These are phyloP conservation scores for Coemansia sp. DNA, from an alignment of 192 early-diverging fungal genomes.

Conservation along the genomic window DNA sequence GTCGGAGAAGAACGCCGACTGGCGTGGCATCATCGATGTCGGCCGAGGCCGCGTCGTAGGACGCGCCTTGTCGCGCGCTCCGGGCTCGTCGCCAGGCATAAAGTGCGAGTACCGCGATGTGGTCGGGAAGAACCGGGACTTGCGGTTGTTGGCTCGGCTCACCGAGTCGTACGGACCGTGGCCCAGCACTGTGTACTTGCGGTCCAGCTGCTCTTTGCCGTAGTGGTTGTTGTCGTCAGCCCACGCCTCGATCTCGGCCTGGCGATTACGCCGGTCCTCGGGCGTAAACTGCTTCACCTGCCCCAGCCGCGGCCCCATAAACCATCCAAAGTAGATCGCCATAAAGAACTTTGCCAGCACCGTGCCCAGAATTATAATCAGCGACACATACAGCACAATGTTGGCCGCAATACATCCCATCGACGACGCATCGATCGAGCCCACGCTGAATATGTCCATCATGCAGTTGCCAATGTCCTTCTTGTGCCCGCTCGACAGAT, in stretches of 20 bases:
- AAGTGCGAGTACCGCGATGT: slow-evolving; percentile 57
- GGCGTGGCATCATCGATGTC: slow-evolving; percentile 32
- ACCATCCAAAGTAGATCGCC: slow-evolving; percentile 81
- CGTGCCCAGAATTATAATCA: slow-evolving; percentile 66
- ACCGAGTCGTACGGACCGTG: slow-evolving; percentile 9
- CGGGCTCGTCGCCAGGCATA: slow-evolving; percentile 57
- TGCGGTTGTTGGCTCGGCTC: slow-evolving; percentile 32
- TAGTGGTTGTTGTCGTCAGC: slow-evolving; percentile 66
- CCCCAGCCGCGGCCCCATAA: slow-evolving; percentile 75
- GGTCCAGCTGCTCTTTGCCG: slow-evolving; percentile 50
- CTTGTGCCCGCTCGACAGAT: slow-evolving; percentile 55
- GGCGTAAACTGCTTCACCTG: slow-evolving; percentile 67
- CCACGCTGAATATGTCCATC: slow-evolving; percentile 76
- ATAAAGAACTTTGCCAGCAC: slow-evolving; percentile 72
- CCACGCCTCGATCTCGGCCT: slow-evolving; percentile 75
- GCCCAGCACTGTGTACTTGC: slow-evolving; percentile 51
- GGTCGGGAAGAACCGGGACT: slow-evolving; percentile 55
- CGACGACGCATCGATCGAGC: slow-evolving; percentile 72
- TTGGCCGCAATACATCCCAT: slow-evolving; percentile 81
- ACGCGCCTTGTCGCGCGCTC: slow-evolving; percentile 44
- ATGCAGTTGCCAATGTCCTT: slow-evolving; percentile 68
- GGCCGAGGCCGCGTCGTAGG: slow-evolving; percentile 17
- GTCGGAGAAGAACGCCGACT: slow-evolving; percentile 47
- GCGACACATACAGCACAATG: slow-evolving; percentile 76
- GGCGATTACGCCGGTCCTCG: slow-evolving; percentile 67